A percentile compares a stretch with the other conserved stretches of the same genome.
phyloP scores from a whole-genome alignment of 768 basidiomycete genomes.

The Calocybe indica region DNA sequence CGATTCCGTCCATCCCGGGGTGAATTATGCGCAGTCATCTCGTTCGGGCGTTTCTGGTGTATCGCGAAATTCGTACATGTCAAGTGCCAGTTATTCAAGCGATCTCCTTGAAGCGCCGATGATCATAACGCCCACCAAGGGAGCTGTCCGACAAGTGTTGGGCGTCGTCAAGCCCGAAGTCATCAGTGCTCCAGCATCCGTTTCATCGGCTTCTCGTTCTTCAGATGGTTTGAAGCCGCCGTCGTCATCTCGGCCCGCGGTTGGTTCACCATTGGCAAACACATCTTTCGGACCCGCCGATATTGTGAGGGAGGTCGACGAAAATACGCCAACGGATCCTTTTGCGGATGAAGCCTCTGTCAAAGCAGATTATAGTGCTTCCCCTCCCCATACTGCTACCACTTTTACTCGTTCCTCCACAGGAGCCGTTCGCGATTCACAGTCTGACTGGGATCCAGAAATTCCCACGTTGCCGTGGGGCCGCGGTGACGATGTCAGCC shows the following conservation, averaged over 20 bases:
- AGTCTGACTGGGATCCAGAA: conserved; percentile 32
- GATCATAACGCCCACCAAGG: conserved; percentile 68
- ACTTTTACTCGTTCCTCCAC: conserved; percentile 31
- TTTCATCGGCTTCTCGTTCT: conserved; percentile 22
- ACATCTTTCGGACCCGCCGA: conserved; percentile 71
- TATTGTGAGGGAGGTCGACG: conserved; percentile 49
- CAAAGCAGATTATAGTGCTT: conserved; percentile 24
- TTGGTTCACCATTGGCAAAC: conserved; percentile 63
- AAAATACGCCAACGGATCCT: conserved; percentile 49
- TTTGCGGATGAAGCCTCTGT: conserved; percentile 55
- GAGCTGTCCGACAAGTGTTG: conserved; percentile 63
- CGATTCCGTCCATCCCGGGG: conserved; percentile 37
- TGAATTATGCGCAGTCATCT: conserved; percentile 39
- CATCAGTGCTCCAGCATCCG: conserved; percentile 50
- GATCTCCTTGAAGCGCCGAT: conserved; percentile 79
- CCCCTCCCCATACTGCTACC: conserved; percentile 34
- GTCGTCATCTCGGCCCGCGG: conserved; percentile 35
- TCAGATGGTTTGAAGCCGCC: conserved; percentile 36
- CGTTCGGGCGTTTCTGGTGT: conserved; percentile 48
- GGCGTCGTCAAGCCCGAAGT: conserved; percentile 79
- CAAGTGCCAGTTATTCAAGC: conserved; percentile 68
- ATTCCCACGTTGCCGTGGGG: conserved; percentile 37
- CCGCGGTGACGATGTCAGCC: conserved; percentile 30
- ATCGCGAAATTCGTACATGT: conserved; percentile 63
- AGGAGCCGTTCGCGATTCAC: conserved; percentile 17